phyloP scores from a whole-genome alignment of 2,329 filamentous ascomycete genomes.

The Cryphonectria japonica region DNA sequence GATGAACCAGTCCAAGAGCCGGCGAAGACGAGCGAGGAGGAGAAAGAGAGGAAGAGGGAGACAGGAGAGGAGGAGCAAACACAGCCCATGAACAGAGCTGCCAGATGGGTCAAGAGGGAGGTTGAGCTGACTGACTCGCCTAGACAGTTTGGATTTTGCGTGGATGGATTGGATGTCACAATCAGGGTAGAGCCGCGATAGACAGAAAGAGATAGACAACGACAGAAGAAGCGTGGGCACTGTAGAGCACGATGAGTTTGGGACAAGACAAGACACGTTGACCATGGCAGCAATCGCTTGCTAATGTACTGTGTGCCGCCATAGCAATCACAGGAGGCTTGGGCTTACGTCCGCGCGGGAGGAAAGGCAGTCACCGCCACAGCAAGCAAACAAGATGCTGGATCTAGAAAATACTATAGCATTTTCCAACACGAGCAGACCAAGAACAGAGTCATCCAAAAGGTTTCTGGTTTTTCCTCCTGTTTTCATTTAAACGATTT shows the following conservation, averaged over 20 bases:
- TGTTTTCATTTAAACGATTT: neutral
- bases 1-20: slow-evolving; percentile 42
- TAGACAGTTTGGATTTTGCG: slow-evolving; percentile 79
- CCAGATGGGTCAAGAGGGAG: slow-evolving; percentile 75
- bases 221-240: neutral
- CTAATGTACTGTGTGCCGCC: slow-evolving; percentile 12
- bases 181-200: slow-evolving; percentile 68
- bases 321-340: neutral
- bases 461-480: too few relatives aligned
- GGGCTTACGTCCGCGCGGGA: neutral
- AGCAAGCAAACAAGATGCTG: slow-evolving; percentile 5
- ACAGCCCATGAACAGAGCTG: slow-evolving; percentile 42
- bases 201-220: neutral
- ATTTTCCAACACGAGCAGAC: neutral
- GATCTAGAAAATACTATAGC: neutral
- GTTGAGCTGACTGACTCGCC: slow-evolving; percentile 80
- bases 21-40: slow-evolving; percentile 5
- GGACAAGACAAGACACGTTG: neutral
- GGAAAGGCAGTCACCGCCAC: neutral
- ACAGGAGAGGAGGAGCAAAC: slow-evolving; percentile 22
- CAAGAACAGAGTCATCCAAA: neutral
- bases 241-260: neutral
- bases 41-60: neutral
- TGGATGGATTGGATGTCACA: slow-evolving; percentile 72
- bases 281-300: slow-evolving; percentile 12